A percentile compares a stretch with the other conserved stretches of the same genome.
Evolutionary conservation across 345 rosid species (phyloP).

Genomic region (Bruguiera sexangula): DNA sequence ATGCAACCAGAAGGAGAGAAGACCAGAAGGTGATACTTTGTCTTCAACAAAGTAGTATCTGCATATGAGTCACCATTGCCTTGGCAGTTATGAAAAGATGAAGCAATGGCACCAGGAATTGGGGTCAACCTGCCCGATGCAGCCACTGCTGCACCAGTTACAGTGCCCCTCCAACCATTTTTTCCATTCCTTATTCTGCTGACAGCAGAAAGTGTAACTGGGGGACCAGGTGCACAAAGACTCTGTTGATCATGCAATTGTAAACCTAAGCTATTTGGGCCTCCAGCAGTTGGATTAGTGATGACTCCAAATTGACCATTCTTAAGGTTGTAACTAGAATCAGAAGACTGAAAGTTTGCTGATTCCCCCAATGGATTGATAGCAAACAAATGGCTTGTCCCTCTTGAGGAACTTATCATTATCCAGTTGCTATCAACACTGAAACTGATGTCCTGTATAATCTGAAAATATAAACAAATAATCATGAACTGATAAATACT

Average conservation of each 20-base stretch:
- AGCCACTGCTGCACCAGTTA: constrained; percentile 78
- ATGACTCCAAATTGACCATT: constrained; percentile 27
- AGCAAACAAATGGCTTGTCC: constrained; percentile 92
- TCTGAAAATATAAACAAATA: constrained; percentile 38
- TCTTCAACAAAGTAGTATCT: constrained; percentile 32
- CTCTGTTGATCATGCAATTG: constrained; percentile 34
- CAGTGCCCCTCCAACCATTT: constrained; percentile 75
- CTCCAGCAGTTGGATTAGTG: constrained; percentile 35
- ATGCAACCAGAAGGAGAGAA: constrained; percentile 79
- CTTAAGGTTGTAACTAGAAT: constrained; percentile 29
- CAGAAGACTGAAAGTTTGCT: constrained; percentile 34
- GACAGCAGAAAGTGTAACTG: constrained; percentile 67
- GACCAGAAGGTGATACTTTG: constrained; percentile 64
- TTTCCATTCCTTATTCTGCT: constrained; percentile 76
- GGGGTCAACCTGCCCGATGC: constrained; percentile 75
- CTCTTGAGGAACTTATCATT: constrained; percentile 88
- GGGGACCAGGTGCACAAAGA: constrained; percentile 45
- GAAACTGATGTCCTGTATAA: constrained; percentile 90
- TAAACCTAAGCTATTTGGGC: constrained; percentile 35
- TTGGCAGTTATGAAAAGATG: constrained; percentile 63
- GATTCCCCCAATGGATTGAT: constrained; percentile 60
- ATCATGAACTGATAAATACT: background rate
- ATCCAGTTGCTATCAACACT: constrained; percentile 83
- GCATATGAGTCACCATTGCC: constrained; percentile 31
- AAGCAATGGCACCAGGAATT: constrained; percentile 65